Evolutionary conservation across 2,329 filamentous ascomycete species (phyloP), one percentile per base, ranked within the genome.

Genomic region (Tothia fuscella): DNA sequence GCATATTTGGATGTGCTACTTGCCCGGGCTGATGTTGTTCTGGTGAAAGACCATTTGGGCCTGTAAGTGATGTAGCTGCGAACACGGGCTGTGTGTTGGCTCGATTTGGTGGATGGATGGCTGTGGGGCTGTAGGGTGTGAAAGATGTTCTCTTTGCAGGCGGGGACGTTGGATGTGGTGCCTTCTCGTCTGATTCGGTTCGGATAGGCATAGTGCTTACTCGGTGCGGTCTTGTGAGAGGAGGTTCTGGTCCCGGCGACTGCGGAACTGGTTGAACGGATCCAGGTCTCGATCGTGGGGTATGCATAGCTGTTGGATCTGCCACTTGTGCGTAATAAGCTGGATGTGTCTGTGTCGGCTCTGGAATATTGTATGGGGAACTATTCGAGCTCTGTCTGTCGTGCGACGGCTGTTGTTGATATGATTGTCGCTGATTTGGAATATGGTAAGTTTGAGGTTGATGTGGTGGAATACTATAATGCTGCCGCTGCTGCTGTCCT

Each of bases 1-100:
- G 35, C 63, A 67, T 58, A 54, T 65, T 56, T 14, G 58, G 51
- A 45, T 62, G 62, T 41, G 61, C 53, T 48, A 67, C 60, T 45
- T 63, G 60, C 30, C 60, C 60, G 0, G 60, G 61, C 41, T 57
- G 56, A 43, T 64, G 59, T 14, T 55, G 47, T 1, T 52, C 46
- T 28, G 56, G 54, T 39, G 58, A 53, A 1, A 60, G 50, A 5
- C 58, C 59, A 39, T 62, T 63, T 3, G 61, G 61, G n/a, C 59
- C 59, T 19, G 55, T 52, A 2, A 55, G 47, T 6, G 58, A 54
- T 37, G 56, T 51, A 3, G 61, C 61, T 3, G 56, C 54, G 49
- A 62, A 62, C 31, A 62, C 47, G 6, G 56, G 57, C 51, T 37
- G 21, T 26, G 25, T 24, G 16, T 21, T 17, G 12, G 12, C 17